Evolutionary conservation across 1,139 yeast species (phyloP).

Genomic region (Zygoascus sp.): DNA sequence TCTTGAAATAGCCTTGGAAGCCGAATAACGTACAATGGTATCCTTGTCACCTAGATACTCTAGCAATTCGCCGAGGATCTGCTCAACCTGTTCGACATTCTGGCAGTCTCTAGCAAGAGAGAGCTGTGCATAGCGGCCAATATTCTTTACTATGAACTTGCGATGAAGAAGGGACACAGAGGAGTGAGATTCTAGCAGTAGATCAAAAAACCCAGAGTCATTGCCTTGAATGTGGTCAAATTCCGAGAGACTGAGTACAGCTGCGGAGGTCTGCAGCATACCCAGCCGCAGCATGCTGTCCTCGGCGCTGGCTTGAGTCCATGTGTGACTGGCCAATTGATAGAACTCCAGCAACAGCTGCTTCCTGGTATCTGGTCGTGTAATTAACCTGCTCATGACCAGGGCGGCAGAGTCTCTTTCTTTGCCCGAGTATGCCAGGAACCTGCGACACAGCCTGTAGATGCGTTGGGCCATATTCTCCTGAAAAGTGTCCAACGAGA

Average conservation of each 20-base stretch:
- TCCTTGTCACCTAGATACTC: slow-evolving; percentile 34
- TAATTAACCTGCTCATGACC: slow-evolving; percentile 41
- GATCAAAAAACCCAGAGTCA: slow-evolving; percentile 12
- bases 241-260: slow-evolving; percentile 14
- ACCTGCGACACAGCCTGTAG: slow-evolving; percentile 34
- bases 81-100: slow-evolving; percentile 37
- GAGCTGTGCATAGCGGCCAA: slow-evolving; percentile 36
- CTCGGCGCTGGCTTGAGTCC: slow-evolving; percentile 1
- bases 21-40: slow-evolving; percentile 42
- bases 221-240: neutral
- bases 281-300: slow-evolving; percentile 24
- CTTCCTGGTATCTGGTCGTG: slow-evolving; percentile 36
- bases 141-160: slow-evolving; percentile 34
- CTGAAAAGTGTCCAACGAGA: slow-evolving; percentile 47
- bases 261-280: slow-evolving; percentile 24
- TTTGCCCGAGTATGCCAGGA: slow-evolving; percentile 44
- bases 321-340: slow-evolving; percentile 12
- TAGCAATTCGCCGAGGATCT: slow-evolving; percentile 38
- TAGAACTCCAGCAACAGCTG: slow-evolving; percentile 22
- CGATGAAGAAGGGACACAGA: slow-evolving; percentile 11
- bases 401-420: slow-evolving; percentile 45
- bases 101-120: slow-evolving; percentile 16
- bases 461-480: slow-evolving; percentile 37
- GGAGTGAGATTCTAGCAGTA: slow-evolving; percentile 14
- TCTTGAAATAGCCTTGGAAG: slow-evolving; percentile 45